Evolutionary conservation across 2,329 filamentous ascomycete species (phyloP), one percentile per base, ranked within the genome.

Genomic region (Clarireedia homoeocarpa): DNA sequence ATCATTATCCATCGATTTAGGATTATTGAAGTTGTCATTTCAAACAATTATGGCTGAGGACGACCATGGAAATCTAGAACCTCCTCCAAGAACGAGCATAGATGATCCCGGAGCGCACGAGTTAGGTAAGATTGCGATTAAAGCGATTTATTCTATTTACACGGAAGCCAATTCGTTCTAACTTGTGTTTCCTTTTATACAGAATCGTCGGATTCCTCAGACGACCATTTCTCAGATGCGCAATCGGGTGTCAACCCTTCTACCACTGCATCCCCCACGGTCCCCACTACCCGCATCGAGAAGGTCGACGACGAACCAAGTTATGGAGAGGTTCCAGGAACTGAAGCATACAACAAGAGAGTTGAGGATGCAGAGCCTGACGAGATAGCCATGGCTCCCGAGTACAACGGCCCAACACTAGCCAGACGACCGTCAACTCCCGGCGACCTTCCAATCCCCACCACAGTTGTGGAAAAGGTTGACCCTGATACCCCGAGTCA

Each of bases 151-250:
- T 45, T 56, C 30, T 51, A 3, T 12, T 30, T 10, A 30, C 10
- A 30, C 27, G 27, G 27, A 30, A 30, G 7, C 10, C 27, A 30
- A 30, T 30, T 30, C 7, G 14, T 40, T 40, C 38, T 40, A 40
- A 40, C 38, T 40, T 17, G 38, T 5, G 45, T 30, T 10, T 17
- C 10, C 27, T 10, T 30, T 10, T 9, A 30, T 30, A 30, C 10
- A 30, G 27, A 30, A 30, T 12, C 27, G 7, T 84, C 83, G 49
- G 84, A 86, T 60, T 85, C 82, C 14, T 45, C 53, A 27, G 84
- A 86, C 47, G 84, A 87, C 62, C 84, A 86, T 71, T 87, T 85
- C 70, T 85, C 81, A 51, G 84, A 87, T 67, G 83, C 84, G 36
- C 80, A 80, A 54, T 84, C 82, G 36, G 77, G 70, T 57, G 70